phyloP scores from a whole-genome alignment of 176 grass and related monocot species.

The Themeda triandra region DNA sequence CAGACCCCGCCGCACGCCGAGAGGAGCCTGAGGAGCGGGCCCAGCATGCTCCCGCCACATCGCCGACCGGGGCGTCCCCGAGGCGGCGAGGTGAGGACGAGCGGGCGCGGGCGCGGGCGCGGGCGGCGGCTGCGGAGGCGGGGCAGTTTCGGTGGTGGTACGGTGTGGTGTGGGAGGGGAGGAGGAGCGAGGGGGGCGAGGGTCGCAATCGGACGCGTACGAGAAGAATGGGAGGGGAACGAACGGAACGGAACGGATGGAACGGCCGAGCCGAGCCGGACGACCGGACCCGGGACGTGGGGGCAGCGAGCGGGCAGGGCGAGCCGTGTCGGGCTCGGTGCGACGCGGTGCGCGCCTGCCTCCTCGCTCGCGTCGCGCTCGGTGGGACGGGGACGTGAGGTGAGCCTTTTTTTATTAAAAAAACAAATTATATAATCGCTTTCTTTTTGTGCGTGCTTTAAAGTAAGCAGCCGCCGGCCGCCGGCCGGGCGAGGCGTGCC shows the following conservation, averaged over 20 bases:
- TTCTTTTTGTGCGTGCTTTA: background rate
- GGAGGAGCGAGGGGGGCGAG: constrained; percentile 14
- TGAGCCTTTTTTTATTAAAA: background rate
- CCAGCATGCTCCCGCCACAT: constrained; percentile 86
- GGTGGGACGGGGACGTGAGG: background rate
- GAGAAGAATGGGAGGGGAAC: constrained; percentile 7
- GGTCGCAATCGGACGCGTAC: constrained; percentile 49
- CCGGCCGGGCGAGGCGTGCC: background rate
- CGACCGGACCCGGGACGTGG: background rate
- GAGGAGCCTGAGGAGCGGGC: constrained; percentile 74
- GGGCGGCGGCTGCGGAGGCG: background rate
- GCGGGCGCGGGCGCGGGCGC: background rate
- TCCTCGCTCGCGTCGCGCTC: background rate
- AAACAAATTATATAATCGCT: background rate
- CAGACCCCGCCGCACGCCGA: constrained; percentile 61
- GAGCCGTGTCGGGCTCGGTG: constrained; percentile 21
- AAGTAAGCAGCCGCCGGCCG: background rate
- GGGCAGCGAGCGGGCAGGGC: background rate
- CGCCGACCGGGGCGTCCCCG: constrained; percentile 53
- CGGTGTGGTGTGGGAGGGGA: background rate
- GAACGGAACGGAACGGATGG: background rate
- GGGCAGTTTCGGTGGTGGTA: constrained; percentile 8
- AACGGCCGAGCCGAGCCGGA: background rate
- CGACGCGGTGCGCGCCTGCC: constrained; percentile 20
- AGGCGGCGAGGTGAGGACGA: constrained; percentile 27